phyloP scores from a whole-genome alignment of 2,329 filamentous ascomycete genomes.

The Aquanectria penicillioides region DNA sequence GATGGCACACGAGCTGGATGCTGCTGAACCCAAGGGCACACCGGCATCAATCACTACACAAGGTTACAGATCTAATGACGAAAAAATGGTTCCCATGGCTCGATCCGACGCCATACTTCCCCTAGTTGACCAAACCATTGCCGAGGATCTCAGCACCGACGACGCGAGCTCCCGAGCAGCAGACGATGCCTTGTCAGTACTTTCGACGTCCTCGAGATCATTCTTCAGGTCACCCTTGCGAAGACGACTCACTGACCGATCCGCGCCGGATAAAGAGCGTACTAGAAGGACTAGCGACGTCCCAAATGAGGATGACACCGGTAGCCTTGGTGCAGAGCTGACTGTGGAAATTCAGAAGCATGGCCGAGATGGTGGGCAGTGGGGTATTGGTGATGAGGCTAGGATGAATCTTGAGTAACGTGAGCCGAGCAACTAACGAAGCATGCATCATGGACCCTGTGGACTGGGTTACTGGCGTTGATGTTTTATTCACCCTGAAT shows the following conservation, averaged over 20 bases:
- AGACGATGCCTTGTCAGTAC: conserved; percentile 56
- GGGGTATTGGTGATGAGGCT: conserved; percentile 86
- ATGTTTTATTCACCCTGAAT: conserved; percentile 48
- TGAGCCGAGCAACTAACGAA: conserved; percentile 2
- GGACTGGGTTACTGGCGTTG: conserved; percentile 29
- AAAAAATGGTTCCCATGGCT: conserved; percentile 49
- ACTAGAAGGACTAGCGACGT: conserved; percentile 54
- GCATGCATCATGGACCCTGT: conserved; percentile 7
- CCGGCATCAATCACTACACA: conserved; percentile 39
- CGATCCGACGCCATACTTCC: conserved; percentile 35
- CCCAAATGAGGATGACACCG: conserved; percentile 54
- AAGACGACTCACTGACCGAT: conserved; percentile 51
- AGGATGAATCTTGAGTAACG: conserved; percentile 78
- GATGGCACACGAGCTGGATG: conserved; percentile 50
- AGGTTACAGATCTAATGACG: conserved; percentile 48
- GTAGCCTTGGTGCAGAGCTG: conserved; percentile 54
- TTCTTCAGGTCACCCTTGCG: conserved; percentile 55
- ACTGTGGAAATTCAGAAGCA: conserved; percentile 64
- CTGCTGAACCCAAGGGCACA: conserved; percentile 44
- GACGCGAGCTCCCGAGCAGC: conserved; percentile 44
- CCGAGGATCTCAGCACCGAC: conserved; percentile 40
- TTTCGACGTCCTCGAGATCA: conserved; percentile 60
- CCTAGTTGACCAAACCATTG: conserved; percentile 35
- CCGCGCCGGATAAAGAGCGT: conserved; percentile 47
- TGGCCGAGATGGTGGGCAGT: conserved; percentile 67